Conservation (phyloP, 305 asterid species). For the Solanum chacoense region DNA sequence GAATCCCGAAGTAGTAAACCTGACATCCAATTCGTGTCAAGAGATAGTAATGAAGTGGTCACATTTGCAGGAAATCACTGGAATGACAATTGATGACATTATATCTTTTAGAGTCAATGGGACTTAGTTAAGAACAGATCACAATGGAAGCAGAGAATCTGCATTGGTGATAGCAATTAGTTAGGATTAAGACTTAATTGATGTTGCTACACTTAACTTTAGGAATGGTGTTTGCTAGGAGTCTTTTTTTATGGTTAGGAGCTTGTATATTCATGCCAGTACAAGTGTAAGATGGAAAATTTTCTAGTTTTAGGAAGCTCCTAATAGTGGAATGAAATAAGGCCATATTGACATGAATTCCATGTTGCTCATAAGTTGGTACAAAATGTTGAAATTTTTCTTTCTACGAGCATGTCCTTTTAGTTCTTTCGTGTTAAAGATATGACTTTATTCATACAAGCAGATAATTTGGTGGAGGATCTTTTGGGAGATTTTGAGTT, state of each 20-base stretch:
- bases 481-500: constrained; percentile 72
- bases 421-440: background rate
- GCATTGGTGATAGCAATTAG: background rate
- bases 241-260: background rate
- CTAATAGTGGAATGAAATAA: background rate
- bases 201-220: background rate
- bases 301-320: background rate
- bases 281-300: background rate
- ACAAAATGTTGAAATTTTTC: background rate
- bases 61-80: background rate
- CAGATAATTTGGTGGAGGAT: constrained; percentile 89
- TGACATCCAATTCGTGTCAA: background rate
- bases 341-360: background rate
- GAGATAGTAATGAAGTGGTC: background rate
- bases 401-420: background rate
- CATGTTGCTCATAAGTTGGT: background rate
- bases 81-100: background rate
- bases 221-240: background rate
- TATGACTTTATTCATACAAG: constrained; percentile 12
- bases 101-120: background rate
- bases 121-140: background rate
- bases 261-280: background rate
- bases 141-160: background rate
- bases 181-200: background rate
- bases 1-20: background rate